phyloP scores from a whole-genome alignment of 2,329 filamentous ascomycete species.

The Stemphylium beticola region DNA sequence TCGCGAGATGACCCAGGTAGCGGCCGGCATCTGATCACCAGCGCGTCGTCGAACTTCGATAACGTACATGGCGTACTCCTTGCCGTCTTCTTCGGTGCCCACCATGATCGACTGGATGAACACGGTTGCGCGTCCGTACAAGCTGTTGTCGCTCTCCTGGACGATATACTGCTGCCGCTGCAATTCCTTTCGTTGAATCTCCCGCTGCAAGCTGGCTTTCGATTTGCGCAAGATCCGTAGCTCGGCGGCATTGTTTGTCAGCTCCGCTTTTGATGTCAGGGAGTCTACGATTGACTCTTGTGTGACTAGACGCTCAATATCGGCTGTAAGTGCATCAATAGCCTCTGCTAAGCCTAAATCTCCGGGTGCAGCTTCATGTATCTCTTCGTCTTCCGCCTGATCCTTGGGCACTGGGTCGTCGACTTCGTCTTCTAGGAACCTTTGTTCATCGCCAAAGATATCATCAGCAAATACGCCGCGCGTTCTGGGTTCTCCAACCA shows the following conservation, averaged over 20 bases:
- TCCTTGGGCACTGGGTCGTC: constrained; percentile 70
- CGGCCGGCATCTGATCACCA: constrained; percentile 95
- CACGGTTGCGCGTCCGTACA: constrained; percentile 89
- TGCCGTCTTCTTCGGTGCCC: constrained; percentile 87
- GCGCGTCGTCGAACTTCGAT: constrained; percentile 90
- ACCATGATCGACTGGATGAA: constrained; percentile 93
- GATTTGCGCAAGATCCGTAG: constrained; percentile 91
- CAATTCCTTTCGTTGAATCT: constrained; percentile 91
- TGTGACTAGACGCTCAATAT: constrained; percentile 85
- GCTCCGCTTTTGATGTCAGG: constrained; percentile 87
- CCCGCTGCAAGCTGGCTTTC: constrained; percentile 88
- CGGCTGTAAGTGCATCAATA: constrained; percentile 82
- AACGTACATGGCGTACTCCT: constrained; percentile 91
- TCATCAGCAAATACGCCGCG: constrained; percentile 95
- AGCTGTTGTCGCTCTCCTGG: constrained; percentile 95
- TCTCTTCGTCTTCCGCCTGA: constrained; percentile 75
- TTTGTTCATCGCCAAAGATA: constrained; percentile 89
- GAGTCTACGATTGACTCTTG: constrained; percentile 94
- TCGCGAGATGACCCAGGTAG: constrained; percentile 89
- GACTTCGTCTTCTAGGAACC: constrained; percentile 83
- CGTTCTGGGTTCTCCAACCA: constrained; percentile 84
- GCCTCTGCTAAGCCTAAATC: constrained; percentile 93
- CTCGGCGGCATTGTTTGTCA: constrained; percentile 96
- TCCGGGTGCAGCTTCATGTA: constrained; percentile 92
- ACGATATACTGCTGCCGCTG: constrained; percentile 96